Base-by-base conservation (phyloP, 2,329 filamentous ascomycete genomes). In the Fusarium mangiferae region DNA sequence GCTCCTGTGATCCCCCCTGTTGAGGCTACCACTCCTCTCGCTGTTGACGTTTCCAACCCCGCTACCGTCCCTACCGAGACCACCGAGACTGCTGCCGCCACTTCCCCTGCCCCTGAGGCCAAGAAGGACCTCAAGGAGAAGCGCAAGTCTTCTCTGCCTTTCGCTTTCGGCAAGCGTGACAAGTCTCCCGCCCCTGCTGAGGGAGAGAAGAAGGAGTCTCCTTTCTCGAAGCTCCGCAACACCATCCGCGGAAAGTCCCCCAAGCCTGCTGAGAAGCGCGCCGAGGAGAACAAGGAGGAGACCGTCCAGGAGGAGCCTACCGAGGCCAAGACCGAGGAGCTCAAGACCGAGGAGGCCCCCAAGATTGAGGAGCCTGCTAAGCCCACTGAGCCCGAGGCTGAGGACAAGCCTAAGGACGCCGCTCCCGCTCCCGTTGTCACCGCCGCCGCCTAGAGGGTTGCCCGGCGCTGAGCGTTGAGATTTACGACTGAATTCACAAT, bases 111-210 rank as follows among this genome's bases (percentile, higher is more conserved):
- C 73, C 85, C 85, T 68, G 90, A 91, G 84, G 75, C 84, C 63
- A 90, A 90, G 83, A 90, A 90, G 84, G 89, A 90, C 72, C 82
- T 87, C 77, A 95, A 94, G 90, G 88, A 90, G 84, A 97, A 97
- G 93, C 93, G 94, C 83, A 91, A 91, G 84, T 96, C 94, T 75
- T 92, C 95, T 79, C 83, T 90, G 14, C 88, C 88, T 55, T 97
- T 97, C 84, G 90, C 90, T 78, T 91, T 90, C 80, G 91, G 94
- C 78, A 93, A 94, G 89, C 96, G 96, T 88, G 91, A 93, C 82
- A 89, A 89, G 84, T 83, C 83, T 41, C 81, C 85, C 51, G 79
- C 84, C 41, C 88, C 88, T 3, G 91, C 91, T 74, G 87, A 90
- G 77, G 91, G 93, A 80, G 87, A 90, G 83, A 89, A 89, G 85